These are phyloP conservation scores for Colletotrichum simmondsii DNA, from an alignment of 2,329 filamentous ascomycete genomes.

Conservation along the genomic window DNA sequence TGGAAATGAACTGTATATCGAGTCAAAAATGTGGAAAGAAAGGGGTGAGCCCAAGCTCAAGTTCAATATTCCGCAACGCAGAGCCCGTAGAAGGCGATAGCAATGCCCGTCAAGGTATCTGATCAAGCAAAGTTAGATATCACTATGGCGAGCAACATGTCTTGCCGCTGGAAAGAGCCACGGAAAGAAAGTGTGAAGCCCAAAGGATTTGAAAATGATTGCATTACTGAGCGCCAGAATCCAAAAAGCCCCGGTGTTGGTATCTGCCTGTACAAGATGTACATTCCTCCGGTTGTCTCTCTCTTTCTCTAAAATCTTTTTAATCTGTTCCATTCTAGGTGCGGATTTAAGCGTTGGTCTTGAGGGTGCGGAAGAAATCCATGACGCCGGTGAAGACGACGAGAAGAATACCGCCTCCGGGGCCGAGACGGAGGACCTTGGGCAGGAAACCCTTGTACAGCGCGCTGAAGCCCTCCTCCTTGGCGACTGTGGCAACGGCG, in stretches of 20 bases:
- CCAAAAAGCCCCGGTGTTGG: conserved; percentile 10
- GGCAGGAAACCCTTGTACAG: conserved; percentile 98
- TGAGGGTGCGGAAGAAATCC: conserved; percentile 87
- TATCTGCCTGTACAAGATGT: conserved; percentile 32
- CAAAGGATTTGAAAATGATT: conserved; percentile 1
- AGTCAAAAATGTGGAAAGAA: neutral
- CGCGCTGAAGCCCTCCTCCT: conserved; percentile 91
- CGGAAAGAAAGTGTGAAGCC: neutral
- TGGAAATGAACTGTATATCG: neutral
- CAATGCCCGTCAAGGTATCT: neutral
- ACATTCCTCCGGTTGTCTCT: neutral
- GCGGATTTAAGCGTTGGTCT: conserved; percentile 38
- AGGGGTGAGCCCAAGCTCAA: neutral
- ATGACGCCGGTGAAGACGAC: conserved; percentile 90
- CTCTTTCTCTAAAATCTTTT: neutral
- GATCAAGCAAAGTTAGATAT: neutral
- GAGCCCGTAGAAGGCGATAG: neutral
- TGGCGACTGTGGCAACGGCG: conserved; percentile 84
- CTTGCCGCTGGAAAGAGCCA: too few relatives aligned
- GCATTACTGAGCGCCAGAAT: conserved; percentile 22
- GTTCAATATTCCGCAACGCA: neutral
- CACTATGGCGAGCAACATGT: neutral
- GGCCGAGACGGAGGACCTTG: conserved; percentile 75
- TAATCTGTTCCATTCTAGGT: neutral
- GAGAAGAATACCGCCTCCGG: conserved; percentile 75